Conservation (phyloP, 495 filamentous ascomycete genomes). For the Glarea lozoyensis region DNA sequence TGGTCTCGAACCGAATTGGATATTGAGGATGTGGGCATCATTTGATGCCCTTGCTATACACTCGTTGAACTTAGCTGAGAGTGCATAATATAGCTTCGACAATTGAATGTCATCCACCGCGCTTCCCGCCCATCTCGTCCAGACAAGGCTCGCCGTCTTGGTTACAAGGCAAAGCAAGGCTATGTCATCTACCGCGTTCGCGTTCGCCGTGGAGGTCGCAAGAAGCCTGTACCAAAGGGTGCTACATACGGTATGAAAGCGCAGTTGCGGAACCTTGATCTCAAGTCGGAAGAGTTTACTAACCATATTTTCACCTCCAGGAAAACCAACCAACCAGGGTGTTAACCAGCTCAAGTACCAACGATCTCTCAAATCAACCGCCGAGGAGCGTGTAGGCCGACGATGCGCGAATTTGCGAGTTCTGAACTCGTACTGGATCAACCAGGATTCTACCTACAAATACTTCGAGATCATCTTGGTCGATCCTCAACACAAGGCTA, state of each 20-base stretch:
- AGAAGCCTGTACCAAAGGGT: slow-evolving; percentile 92
- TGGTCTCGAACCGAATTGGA: slow-evolving; percentile 15
- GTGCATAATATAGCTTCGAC: slow-evolving; percentile 99
- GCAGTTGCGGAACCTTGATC: background rate
- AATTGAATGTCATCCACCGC: slow-evolving; percentile 98
- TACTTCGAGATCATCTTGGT: slow-evolving; percentile 99
- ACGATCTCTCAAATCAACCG: slow-evolving; percentile 91
- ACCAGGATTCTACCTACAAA: slow-evolving; percentile 99
- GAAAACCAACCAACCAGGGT: slow-evolving; percentile 99
- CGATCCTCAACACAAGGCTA: slow-evolving; percentile 99
- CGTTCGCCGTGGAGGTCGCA: slow-evolving; percentile 94
- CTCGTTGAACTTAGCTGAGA: slow-evolving; percentile 99
- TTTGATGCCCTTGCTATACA: slow-evolving; percentile 66
- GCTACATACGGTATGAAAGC: slow-evolving; percentile 81
- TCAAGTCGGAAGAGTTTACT: slow-evolving; percentile 5
- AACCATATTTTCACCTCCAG: slow-evolving; percentile 33
- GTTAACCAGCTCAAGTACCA: slow-evolving; percentile 99
- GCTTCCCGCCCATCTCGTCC: slow-evolving; percentile 96
- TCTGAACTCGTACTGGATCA: slow-evolving; percentile 99
- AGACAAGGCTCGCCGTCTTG: slow-evolving; percentile 98
- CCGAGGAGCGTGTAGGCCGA: slow-evolving; percentile 98
- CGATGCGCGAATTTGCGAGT: slow-evolving; percentile 97
- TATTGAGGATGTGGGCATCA: slow-evolving; percentile 18
- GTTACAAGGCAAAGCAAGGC: slow-evolving; percentile 99
- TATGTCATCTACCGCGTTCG: slow-evolving; percentile 99